phyloP scores from a whole-genome alignment of 1,284 basidiomycete genomes.

The Takashimella tepidaria region DNA sequence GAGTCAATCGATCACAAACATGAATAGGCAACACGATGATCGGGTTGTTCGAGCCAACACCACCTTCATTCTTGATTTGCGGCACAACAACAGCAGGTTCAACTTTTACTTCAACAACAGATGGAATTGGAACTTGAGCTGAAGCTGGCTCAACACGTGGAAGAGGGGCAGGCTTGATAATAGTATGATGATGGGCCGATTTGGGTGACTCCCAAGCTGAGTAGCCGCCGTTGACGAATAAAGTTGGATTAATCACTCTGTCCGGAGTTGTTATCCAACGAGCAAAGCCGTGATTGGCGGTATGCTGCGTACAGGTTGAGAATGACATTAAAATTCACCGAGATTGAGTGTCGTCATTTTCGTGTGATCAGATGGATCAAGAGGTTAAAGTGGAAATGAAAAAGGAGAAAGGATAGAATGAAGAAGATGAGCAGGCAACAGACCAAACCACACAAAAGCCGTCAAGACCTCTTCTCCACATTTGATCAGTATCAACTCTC shows the following conservation, averaged over 20 bases:
- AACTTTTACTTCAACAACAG: neutral
- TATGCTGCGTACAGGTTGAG: neutral
- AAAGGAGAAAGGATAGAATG: no score
- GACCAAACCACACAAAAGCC: no score
- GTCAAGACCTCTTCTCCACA: no score
- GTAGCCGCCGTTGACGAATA: conserved; percentile 37
- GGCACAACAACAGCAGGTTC: conserved; percentile 4
- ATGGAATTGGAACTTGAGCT: neutral
- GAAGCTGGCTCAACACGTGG: neutral
- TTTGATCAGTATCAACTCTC: no score
- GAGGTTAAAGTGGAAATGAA: no score
- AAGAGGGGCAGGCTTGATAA: neutral
- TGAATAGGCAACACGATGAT: neutral
- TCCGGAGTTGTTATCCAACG: conserved; percentile 30
- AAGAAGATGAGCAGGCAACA: no score
- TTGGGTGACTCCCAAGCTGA: conserved; percentile 28
- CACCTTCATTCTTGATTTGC: neutral
- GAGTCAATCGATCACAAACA: conserved; percentile 8
- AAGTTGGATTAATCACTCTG: conserved; percentile 25
- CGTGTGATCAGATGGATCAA: no score
- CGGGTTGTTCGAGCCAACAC: neutral
- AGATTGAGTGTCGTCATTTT: no score
- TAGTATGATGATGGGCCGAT: neutral
- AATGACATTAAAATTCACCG: conserved; percentile 3
- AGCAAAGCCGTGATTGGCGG: conserved; percentile 20